phyloP scores from a whole-genome alignment of 495 filamentous ascomycete genomes.

The Penicillium crystallinum region DNA sequence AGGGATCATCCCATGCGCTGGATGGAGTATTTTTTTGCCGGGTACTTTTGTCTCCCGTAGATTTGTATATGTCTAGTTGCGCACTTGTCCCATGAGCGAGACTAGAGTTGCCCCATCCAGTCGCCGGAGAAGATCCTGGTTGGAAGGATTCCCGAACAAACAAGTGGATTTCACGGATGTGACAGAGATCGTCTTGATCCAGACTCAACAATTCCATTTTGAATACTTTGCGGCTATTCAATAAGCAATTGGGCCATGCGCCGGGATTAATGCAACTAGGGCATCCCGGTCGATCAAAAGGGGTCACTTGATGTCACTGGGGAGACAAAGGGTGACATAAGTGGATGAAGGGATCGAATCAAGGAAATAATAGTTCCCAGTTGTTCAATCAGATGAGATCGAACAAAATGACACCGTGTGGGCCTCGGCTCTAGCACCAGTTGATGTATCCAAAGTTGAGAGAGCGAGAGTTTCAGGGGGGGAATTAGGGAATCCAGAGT shows the following conservation, averaged over 20 bases:
- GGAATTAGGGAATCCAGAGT: not conserved
- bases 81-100: not conserved
- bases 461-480: conserved; percentile 3
- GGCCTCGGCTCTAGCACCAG: conserved; percentile 1
- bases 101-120: conserved; percentile 6
- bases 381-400: not conserved
- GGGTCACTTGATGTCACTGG: not conserved
- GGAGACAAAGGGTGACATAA: not conserved
- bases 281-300: conserved; percentile 11
- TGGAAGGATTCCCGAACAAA: not conserved
- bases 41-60: not conserved
- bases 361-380: not conserved
- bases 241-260: conserved; percentile 6
- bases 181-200: not conserved
- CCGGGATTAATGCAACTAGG: conserved; percentile 5
- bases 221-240: conserved; percentile 3
- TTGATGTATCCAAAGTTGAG: conserved; percentile 3
- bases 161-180: conserved; percentile 2
- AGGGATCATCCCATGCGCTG: not conserved
- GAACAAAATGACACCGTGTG: not conserved
- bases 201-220: conserved; percentile 3
- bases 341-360: not conserved
- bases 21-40: not conserved
- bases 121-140: not conserved
- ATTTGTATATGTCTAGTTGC: not conserved